Conservation (phyloP, 768 basidiomycete genomes). For the Auriscalpium vulgare region DNA sequence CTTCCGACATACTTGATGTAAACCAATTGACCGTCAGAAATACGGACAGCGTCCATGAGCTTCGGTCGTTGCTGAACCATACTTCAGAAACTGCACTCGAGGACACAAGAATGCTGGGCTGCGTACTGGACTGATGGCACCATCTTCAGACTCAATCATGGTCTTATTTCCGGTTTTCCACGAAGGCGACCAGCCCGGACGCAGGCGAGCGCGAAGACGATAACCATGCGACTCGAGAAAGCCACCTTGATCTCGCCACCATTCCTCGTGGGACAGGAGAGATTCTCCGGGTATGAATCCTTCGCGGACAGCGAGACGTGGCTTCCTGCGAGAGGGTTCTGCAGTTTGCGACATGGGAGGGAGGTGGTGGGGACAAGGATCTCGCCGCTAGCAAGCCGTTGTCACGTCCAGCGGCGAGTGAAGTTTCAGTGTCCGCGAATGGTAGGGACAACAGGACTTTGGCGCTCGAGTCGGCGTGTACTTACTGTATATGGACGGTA, state of each 20-base stretch:
- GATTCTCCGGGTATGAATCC: neutral
- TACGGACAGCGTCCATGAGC: neutral
- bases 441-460: no score
- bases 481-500: no score
- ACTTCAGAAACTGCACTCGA: neutral
- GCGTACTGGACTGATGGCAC: neutral
- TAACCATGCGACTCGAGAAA: constrained; percentile 1
- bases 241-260: neutral
- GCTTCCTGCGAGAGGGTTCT: no score
- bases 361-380: no score
- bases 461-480: no score
- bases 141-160: neutral
- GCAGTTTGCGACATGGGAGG: no score
- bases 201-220: neutral
- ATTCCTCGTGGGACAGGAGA: neutral
- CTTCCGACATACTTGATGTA: neutral
- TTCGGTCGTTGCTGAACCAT: no score
- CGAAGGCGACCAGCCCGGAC: constrained; percentile 3
- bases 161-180: neutral
- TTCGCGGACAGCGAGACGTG: neutral
- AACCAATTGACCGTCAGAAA: neutral
- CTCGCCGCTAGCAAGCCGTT: no score
- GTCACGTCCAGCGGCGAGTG: no score
- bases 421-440: no score
- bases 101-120: neutral